Base-by-base conservation (phyloP, 2,329 filamentous ascomycete genomes). In the Neofusicoccum umdonicola region DNA sequence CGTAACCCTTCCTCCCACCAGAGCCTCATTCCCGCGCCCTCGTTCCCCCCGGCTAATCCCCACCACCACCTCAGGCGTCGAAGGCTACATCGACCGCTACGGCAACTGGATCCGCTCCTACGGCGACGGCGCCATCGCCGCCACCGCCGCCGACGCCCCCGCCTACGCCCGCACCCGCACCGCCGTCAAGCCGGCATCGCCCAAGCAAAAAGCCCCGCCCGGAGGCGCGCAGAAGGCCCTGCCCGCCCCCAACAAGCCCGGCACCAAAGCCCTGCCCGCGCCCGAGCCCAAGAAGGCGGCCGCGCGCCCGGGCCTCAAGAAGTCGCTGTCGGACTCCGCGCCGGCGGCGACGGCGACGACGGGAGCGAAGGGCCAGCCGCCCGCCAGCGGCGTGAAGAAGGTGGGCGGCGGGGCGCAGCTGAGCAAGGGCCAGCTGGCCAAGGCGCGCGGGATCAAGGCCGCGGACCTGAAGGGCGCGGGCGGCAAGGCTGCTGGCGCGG, bases 31-130 rank as follows among this genome's bases (percentile, higher is more conserved):
- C 3, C 22, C 22, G 0, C 22, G 3, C 19, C 19, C 19, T 22
- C 3, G 22, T 22, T 22, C 39, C 50, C n/a, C n/a, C 8, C 2
- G 11, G 6, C 52, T 17, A n/a, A 35, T 15, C 34, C 44, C n/a
- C n/a, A 39, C 22, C 27, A 15, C 19, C 41, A 3, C 39, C 41
- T 4, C 35, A 65, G 63, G 47, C 22, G 42, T 65, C 47, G 63
- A 65, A 65, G 63, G 63, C 56, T 65, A 52, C 63, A 65, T 65
- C 54, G 63, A 65, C 47, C 54, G 56, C 54, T 65, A 65, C 63
- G 63, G 63, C 47, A 65, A 65, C 54, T 65, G 63, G 63, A 61
- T 65, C 54, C 54, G 56, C 13, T 45, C 54, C 37, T 65, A 65
- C 45, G 63, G 63, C 63, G 56, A 65, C 56, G n/a, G 13, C 47